Conservation (phyloP, 805 yeast species). For the Priceomyces melissophilus region DNA sequence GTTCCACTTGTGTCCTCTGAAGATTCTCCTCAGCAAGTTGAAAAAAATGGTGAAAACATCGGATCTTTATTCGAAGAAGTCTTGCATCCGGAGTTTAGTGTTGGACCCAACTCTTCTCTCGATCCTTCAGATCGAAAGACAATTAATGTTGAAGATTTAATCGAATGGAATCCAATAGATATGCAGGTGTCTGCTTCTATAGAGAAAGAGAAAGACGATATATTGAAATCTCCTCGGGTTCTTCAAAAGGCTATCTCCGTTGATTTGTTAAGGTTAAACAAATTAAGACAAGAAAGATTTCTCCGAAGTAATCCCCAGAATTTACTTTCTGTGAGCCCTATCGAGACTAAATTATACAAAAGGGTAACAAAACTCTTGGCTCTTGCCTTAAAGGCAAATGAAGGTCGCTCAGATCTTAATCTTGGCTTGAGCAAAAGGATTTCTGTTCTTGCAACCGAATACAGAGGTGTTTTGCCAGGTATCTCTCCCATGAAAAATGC, state of each 20-base stretch:
- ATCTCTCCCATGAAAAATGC: constrained; percentile 25
- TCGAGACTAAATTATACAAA: constrained; percentile 27
- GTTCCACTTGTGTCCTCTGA: constrained; percentile 1
- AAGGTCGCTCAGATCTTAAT: constrained; percentile 22
- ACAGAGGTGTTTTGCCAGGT: constrained; percentile 78
- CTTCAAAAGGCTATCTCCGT: constrained; percentile 34
- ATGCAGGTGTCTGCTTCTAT: constrained; percentile 21
- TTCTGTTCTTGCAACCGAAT: constrained; percentile 72
- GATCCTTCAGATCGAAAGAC: constrained; percentile 6
- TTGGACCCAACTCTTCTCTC: constrained; percentile 6
- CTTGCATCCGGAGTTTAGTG: constrained; percentile 6
- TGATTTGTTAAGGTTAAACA: constrained; percentile 31
- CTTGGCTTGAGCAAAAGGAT: constrained; percentile 40
- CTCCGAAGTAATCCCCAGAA: constrained; percentile 24
- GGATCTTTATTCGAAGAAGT: constrained; percentile 1
- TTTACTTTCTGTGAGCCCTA: constrained; percentile 21
- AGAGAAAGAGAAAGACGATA: constrained; percentile 19
- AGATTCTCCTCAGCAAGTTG: constrained; percentile 3
- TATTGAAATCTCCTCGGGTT: constrained; percentile 23
- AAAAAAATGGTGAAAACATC: constrained; percentile 7
- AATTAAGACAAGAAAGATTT: constrained; percentile 39
- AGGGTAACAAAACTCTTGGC: constrained; percentile 27
- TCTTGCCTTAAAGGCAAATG: constrained; percentile 29
- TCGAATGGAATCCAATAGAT: constrained; percentile 34
- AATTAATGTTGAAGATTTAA: constrained; percentile 29